These are phyloP conservation scores for Trametes cinnabarina DNA, from an alignment of 768 basidiomycete species.

Conservation along the genomic window DNA sequence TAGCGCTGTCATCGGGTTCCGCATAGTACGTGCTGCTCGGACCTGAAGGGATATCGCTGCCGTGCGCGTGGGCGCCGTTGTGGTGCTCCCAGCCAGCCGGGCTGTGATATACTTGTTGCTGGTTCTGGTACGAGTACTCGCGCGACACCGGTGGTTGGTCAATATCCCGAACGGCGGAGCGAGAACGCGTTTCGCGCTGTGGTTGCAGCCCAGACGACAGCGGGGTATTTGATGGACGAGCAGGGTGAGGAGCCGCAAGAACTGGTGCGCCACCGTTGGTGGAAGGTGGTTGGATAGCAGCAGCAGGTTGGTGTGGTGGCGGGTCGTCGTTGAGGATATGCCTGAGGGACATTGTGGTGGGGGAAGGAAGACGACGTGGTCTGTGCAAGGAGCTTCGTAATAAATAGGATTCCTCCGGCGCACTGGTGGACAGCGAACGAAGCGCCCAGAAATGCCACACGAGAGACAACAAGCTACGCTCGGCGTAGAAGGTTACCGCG, in stretches of 20 bases:
- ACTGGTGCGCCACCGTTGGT: slow-evolving; percentile 22
- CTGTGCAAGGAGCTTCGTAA: slow-evolving; percentile 11
- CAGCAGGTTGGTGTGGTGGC: slow-evolving; percentile 25
- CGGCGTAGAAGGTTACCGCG: slow-evolving; percentile 1
- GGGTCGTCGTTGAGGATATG: slow-evolving; percentile 75
- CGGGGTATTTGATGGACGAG: slow-evolving; percentile 20
- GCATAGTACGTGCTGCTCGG: slow-evolving; percentile 37
- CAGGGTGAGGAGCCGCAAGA: slow-evolving; percentile 18
- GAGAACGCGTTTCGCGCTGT: slow-evolving; percentile 22
- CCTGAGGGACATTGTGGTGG: slow-evolving; percentile 64
- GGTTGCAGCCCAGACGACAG: slow-evolving; percentile 15
- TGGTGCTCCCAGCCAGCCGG: slow-evolving; percentile 40
- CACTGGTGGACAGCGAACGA: slow-evolving; percentile 19
- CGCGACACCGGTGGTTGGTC: slow-evolving; percentile 33
- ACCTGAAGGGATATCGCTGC: slow-evolving; percentile 37
- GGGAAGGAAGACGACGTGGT: slow-evolving; percentile 14
- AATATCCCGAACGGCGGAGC: slow-evolving; percentile 21
- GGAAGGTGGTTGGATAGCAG: slow-evolving; percentile 35
- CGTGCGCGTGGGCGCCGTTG: slow-evolving; percentile 38
- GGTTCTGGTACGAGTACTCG: slow-evolving; percentile 39
- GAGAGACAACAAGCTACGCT: slow-evolving; percentile 16
- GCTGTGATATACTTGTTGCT: slow-evolving; percentile 39
- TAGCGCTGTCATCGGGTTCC: slow-evolving; percentile 32
- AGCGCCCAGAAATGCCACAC: slow-evolving; percentile 21
- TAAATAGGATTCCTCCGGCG: slow-evolving; percentile 22